Base-by-base conservation (phyloP, 2,329 filamentous ascomycete species). In the Tolypocladium capitatum region DNA sequence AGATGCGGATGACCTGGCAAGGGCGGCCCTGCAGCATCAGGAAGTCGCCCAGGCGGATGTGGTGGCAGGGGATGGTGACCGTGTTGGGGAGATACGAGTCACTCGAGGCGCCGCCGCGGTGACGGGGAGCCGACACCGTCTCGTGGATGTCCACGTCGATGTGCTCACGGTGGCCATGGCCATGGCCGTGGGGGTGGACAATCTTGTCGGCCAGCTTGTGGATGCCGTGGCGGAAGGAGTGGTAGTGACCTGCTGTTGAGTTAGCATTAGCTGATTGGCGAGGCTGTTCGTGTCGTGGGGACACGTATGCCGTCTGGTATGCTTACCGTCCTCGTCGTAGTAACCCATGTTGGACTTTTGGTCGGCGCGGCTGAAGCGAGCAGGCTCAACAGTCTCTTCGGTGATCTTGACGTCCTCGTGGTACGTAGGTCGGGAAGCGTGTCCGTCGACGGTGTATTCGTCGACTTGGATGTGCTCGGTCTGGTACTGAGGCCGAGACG, bases 1-100 rank as follows among this genome's bases (percentile, higher is more conserved):
- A 95, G 83, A 98, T 96, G 69, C 91, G 91, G 78, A 98, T 98
- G 70, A 98, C 91, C 81, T 98, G 92, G 86, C 89, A 97, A 64
- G 92, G 90, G 61, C 92, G 91, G 69, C 91, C 91, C 80, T 98
- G 92, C 58, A 98, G 88, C 76, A 97, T 94, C 73, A 98, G 74
- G 73, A 98, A 86, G 73, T 98, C 92, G 70, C 92, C 92, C 62
- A 97, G 86, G 75, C 92, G 92, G 75, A 98, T 91, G 80, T 97
- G 94, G 82, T 98, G 88, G 84, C 89, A 95, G 57, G 94, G 92
- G 71, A 98, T 96, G 67, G 90, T 91, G 69, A 97, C 90, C 60
- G 88, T 94, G 78, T 92, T 90, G 66, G 83, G 76, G 51, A 73
- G 58, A 55, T 64, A 63, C 44, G 61, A 56, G 50, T 60, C 63